Evolutionary conservation across 2,329 filamentous ascomycete genomes (phyloP).

Genomic region (Davidsoniella eucalypti): DNA sequence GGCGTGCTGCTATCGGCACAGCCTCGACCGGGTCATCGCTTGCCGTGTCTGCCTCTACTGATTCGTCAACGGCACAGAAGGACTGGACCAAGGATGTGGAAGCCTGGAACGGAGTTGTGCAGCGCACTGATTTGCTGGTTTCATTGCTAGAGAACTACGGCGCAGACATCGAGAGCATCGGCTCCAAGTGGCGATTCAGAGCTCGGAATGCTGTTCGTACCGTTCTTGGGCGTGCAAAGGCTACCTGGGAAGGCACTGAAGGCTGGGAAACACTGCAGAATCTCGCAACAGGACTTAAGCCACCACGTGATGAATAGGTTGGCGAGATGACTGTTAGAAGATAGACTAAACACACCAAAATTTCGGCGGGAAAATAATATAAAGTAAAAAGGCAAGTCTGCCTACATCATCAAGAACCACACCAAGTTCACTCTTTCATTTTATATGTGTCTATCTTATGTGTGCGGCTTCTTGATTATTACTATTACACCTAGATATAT

Average conservation of each 20-base stretch:
- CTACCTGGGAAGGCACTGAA: slow-evolving; percentile 62
- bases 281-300: slow-evolving; percentile 37
- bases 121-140: slow-evolving; percentile 65
- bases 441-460: too few relatives aligned
- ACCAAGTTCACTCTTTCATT: too few relatives aligned
- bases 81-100: slow-evolving; percentile 36
- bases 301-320: neutral
- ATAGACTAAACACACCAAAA: neutral
- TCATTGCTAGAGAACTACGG: slow-evolving; percentile 72
- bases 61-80: neutral
- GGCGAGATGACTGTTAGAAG: too few relatives aligned
- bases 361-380: neutral
- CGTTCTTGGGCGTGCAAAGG: slow-evolving; percentile 66
- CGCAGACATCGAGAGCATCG: slow-evolving; percentile 46
- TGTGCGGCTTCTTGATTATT: neutral
- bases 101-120: slow-evolving; percentile 57
- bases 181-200: slow-evolving; percentile 75
- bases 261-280: slow-evolving; percentile 48
- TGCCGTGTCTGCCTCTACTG: slow-evolving; percentile 22
- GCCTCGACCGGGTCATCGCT: slow-evolving; percentile 29
- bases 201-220: slow-evolving; percentile 69
- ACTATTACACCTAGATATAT: too few relatives aligned
- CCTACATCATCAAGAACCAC: too few relatives aligned
- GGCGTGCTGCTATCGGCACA: slow-evolving; percentile 51
- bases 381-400: too few relatives aligned